Evolutionary conservation across 768 basidiomycete genomes (phyloP).

Genomic region (Calocybe indica): DNA sequence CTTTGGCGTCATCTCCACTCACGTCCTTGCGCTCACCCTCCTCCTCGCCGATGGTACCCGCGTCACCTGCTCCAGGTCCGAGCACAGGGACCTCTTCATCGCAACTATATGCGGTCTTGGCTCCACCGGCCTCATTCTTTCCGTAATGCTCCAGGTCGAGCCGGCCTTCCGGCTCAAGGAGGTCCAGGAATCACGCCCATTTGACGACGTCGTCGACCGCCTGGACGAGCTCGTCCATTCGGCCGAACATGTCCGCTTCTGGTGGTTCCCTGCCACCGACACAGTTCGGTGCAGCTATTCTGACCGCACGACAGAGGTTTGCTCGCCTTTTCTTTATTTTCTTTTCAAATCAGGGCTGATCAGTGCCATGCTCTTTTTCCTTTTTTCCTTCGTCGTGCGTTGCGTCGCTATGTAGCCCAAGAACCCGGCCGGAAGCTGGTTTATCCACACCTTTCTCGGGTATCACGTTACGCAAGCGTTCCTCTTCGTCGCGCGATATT

Average conservation of each 20-base stretch:
- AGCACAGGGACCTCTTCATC: slow-evolving; percentile 72
- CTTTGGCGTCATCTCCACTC: slow-evolving; percentile 77
- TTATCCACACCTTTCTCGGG: slow-evolving; percentile 67
- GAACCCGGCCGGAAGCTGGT: slow-evolving; percentile 50
- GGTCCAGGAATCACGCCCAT: slow-evolving; percentile 50
- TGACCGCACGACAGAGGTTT: slow-evolving; percentile 74
- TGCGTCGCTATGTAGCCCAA: slow-evolving; percentile 32
- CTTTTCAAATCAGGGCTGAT: neutral
- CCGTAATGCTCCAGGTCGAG: slow-evolving; percentile 73
- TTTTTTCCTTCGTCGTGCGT: slow-evolving; percentile 3
- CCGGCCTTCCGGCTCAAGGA: slow-evolving; percentile 79
- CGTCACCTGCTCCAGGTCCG: slow-evolving; percentile 58
- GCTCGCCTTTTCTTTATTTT: slow-evolving; percentile 8
- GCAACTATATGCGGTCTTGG: slow-evolving; percentile 92
- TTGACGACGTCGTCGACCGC: slow-evolving; percentile 54
- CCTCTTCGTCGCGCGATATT: slow-evolving; percentile 69
- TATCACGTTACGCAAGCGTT: slow-evolving; percentile 81
- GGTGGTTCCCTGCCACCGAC: slow-evolving; percentile 90
- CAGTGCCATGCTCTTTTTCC: slow-evolving; percentile 3
- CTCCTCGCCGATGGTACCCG: slow-evolving; percentile 72
- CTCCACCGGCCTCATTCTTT: slow-evolving; percentile 81
- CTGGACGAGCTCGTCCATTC: slow-evolving; percentile 51
- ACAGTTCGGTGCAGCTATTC: slow-evolving; percentile 65
- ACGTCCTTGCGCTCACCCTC: slow-evolving; percentile 70
- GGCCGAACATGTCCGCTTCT: slow-evolving; percentile 88